These are phyloP conservation scores for Camellia lanceoleosa DNA, from an alignment of 148 eudicot genomes.

Conservation along the genomic window DNA sequence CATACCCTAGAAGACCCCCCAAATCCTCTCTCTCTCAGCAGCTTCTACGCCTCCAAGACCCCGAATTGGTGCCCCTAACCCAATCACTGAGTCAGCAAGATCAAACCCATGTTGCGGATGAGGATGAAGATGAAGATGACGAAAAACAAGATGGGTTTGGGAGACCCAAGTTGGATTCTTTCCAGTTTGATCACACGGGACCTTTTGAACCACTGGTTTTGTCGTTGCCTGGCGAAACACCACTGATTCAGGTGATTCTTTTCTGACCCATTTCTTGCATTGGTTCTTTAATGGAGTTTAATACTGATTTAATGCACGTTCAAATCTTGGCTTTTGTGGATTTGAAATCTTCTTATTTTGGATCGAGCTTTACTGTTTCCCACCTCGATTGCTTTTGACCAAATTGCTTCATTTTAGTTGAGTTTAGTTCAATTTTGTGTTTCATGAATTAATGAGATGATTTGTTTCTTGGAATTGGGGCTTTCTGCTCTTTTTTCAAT, in stretches of 20 bases:
- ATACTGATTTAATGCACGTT: background rate
- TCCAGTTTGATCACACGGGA: constrained; percentile 58
- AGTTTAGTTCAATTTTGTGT: background rate
- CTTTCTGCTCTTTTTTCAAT: background rate
- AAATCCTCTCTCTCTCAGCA: constrained; percentile 66
- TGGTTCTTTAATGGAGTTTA: background rate
- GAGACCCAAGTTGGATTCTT: constrained; percentile 41
- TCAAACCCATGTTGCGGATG: constrained; percentile 21
- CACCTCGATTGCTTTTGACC: background rate
- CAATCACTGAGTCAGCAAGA: constrained; percentile 16
- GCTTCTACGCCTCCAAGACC: constrained; percentile 52
- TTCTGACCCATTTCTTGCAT: background rate
- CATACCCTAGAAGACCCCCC: constrained; percentile 63
- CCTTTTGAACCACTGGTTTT: constrained; percentile 73
- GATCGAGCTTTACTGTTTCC: background rate
- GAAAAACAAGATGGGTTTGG: constrained; percentile 29
- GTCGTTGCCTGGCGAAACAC: constrained; percentile 48
- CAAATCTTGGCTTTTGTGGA: background rate
- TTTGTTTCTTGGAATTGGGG: background rate
- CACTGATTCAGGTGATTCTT: constrained; percentile 60
- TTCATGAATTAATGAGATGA: background rate
- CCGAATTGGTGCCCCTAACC: constrained; percentile 31
- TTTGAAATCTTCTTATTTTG: background rate
- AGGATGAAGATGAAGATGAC: constrained; percentile 28
- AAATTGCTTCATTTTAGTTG: background rate